phyloP scores from a whole-genome alignment of 306 rosid genomes.

The Arachis stenosperma region DNA sequence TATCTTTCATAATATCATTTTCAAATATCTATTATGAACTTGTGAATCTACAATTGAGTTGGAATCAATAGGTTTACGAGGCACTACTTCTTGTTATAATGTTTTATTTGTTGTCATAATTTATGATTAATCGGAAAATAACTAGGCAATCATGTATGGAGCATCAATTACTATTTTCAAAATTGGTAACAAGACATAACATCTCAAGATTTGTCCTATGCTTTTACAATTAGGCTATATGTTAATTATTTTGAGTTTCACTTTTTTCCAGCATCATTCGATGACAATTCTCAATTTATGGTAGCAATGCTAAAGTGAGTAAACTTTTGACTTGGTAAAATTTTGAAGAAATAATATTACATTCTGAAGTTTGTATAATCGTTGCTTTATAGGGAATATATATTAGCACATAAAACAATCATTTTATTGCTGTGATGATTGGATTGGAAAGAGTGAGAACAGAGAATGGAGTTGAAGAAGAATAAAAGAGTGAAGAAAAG shows the following conservation, averaged over 20 bases:
- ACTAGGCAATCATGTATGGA: conserved; percentile 86
- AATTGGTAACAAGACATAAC: conserved; percentile 62
- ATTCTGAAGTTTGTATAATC: conserved; percentile 32
- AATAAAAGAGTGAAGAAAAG: too few relatives aligned
- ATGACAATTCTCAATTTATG: conserved; percentile 91
- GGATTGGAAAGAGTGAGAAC: too few relatives aligned
- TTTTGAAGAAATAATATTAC: conserved; percentile 2
- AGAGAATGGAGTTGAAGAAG: too few relatives aligned
- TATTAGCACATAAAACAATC: conserved; percentile 87
- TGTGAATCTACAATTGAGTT: conserved; percentile 15
- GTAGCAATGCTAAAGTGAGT: conserved; percentile 85
- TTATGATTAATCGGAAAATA: conserved; percentile 73
- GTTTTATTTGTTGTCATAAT: conserved; percentile 37
- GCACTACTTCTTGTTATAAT: conserved; percentile 14
- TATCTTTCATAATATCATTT: neutral
- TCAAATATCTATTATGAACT: conserved; percentile 25
- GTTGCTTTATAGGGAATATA: conserved; percentile 77
- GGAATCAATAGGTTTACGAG: conserved; percentile 27
- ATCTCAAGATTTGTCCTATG: neutral
- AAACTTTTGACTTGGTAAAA: conserved; percentile 30
- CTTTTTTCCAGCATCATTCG: conserved; percentile 79
- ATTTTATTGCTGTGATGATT: conserved; percentile 42
- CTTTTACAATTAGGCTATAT: conserved; percentile 23
- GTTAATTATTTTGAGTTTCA: conserved; percentile 35
- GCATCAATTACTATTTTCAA: conserved; percentile 78